Conservation (phyloP, 768 basidiomycete species). For the Boletus rufocinnamomeus region DNA sequence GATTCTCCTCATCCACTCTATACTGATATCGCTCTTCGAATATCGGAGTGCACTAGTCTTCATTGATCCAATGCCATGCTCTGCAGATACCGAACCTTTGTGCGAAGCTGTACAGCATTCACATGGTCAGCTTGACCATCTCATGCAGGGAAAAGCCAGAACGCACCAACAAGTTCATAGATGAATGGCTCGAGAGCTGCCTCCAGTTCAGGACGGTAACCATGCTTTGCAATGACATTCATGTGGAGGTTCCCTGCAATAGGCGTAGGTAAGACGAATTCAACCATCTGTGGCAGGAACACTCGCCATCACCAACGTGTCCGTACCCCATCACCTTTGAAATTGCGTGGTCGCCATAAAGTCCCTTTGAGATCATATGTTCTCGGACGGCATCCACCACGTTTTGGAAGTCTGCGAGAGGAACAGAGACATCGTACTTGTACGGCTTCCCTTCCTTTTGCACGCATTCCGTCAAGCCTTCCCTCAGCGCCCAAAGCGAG, state of each 20-base stretch:
- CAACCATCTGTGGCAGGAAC: not conserved
- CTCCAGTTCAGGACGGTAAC: conserved; percentile 82
- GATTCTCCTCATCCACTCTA: conserved; percentile 88
- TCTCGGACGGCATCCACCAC: conserved; percentile 82
- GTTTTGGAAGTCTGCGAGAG: conserved; percentile 80
- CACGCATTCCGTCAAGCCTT: conserved; percentile 88
- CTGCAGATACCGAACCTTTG: conserved; percentile 92
- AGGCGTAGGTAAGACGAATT: conserved; percentile 1
- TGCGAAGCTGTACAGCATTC: conserved; percentile 53
- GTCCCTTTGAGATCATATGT: conserved; percentile 65
- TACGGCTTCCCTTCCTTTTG: conserved; percentile 94
- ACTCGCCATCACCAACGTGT: conserved; percentile 92
- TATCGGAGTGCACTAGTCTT: conserved; percentile 90
- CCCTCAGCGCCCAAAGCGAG: conserved; percentile 88
- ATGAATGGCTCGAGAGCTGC: conserved; percentile 91
- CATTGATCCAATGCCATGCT: conserved; percentile 96
- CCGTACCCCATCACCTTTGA: conserved; percentile 91
- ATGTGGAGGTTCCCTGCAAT: conserved; percentile 85
- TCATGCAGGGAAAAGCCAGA: not conserved
- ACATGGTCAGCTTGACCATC: conserved; percentile 2
- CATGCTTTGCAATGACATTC: conserved; percentile 76
- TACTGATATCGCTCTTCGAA: conserved; percentile 77
- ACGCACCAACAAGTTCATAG: conserved; percentile 83
- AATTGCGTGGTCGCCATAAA: conserved; percentile 72
- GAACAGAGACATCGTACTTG: conserved; percentile 96